Base-by-base conservation (phyloP, 441 rosid genomes). In the Viola pubescens region DNA sequence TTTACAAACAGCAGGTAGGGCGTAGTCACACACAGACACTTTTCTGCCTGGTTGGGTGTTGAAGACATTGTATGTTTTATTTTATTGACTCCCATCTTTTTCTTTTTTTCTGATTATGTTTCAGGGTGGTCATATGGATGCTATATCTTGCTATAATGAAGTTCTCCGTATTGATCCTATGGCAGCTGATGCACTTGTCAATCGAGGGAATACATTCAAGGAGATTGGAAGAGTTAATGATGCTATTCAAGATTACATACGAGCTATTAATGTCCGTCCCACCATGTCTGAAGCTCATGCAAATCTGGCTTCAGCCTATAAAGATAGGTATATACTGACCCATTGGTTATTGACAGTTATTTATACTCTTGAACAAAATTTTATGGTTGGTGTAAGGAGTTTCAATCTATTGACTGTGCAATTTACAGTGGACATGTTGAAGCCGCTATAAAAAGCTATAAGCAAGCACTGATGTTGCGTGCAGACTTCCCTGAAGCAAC, bases 271-370 rank as follows among this genome's bases (percentile, higher is more conserved):
- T 55, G 71, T 88, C 61, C 79, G 96, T 60, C 98, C 99, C 52
- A 58, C 81, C 45, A 94, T 94, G 99, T 92, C 98, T 60, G 99
- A 94, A 77, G 99, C 99, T 48, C 99, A 94, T 82, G 97, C 99
- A 62, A 91, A 91, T 77, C 76, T 94, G 73, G 99, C 99, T 63
- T 94, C 98, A 41, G 98, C 99, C 65, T 91, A 94, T 64, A 94
- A 94, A 69, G 99, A 94, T 72, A 94, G 99, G 99, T 91, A 77
- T 34, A 14, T 48, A 5, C 12, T 38, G 58, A 52, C 42, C 37
- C 4, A 39, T 43, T 44, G 46, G 7, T 43, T 6, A 43, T 9
- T 43, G 46, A 43, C 7, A 43, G 46, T 0, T 43, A 6, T 43
- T 6, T 43, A 43, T 43, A 6, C 3, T 9, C 7, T 43, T 43